Conservation (phyloP, 371 early-diverging fungal genomes). For the Mortierella sp. region DNA sequence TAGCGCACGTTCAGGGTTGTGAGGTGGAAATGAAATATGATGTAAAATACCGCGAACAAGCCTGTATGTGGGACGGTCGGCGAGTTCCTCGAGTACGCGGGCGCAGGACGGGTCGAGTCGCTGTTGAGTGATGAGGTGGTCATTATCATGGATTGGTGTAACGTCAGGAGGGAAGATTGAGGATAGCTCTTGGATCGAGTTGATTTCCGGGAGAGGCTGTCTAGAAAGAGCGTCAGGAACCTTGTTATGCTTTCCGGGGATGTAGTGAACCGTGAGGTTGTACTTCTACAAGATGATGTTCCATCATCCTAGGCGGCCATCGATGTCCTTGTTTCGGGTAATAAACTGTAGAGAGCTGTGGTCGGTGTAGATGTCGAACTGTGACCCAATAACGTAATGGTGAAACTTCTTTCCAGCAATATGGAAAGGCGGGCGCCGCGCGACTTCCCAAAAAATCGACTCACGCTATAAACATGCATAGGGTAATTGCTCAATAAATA, state of each 20-base stretch:
- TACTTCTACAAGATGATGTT: slow-evolving; percentile 40
- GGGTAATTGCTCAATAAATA: too few species aligned
- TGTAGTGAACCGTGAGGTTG: slow-evolving; percentile 34
- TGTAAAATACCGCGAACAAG: slow-evolving; percentile 5
- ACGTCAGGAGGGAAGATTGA: not conserved
- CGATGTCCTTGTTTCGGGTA: slow-evolving; percentile 16
- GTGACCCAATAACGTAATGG: slow-evolving; percentile 44
- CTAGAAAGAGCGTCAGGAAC: slow-evolving; percentile 53
- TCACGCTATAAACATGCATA: too few species aligned
- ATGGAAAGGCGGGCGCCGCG: too few species aligned
- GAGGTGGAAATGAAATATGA: slow-evolving; percentile 11
- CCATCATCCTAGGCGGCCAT: slow-evolving; percentile 49
- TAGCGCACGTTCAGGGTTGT: slow-evolving; percentile 8
- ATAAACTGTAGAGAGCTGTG: slow-evolving; percentile 39
- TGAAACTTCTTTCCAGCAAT: slow-evolving; percentile 29
- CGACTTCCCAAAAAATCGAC: too few species aligned
- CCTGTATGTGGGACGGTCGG: slow-evolving; percentile 2
- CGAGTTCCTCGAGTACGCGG: not conserved
- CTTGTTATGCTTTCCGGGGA: slow-evolving; percentile 39
- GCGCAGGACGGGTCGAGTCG: not conserved
- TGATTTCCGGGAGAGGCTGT: slow-evolving; percentile 2
- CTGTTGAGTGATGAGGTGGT: not conserved
- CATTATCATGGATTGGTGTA: not conserved
- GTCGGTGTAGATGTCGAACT: slow-evolving; percentile 57
- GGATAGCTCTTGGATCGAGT: not conserved